Evolutionary conservation across 148 eudicot genomes (phyloP).

Genomic region (Rhododendron simsii): DNA sequence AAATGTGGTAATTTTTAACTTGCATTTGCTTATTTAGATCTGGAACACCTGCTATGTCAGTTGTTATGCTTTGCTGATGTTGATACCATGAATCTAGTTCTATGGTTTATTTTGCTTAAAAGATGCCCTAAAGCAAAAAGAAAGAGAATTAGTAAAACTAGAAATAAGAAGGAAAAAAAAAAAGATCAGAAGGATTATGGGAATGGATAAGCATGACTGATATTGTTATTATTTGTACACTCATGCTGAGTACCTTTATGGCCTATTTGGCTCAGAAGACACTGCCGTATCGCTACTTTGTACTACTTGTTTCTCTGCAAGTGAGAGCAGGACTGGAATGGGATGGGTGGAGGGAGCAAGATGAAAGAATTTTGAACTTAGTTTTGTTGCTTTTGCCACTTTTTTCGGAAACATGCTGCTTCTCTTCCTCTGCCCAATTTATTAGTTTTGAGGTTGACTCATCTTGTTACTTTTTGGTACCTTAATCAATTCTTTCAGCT

Average conservation of each 20-base stretch:
- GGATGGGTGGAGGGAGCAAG: conserved; percentile 4
- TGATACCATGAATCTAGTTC: not conserved
- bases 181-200: not conserved
- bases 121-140: not conserved
- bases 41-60: not conserved
- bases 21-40: not conserved
- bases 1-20: no score
- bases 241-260: not conserved
- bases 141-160: not conserved
- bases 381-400: not conserved
- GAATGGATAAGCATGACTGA: not conserved
- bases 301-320: not conserved
- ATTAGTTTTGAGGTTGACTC: not conserved
- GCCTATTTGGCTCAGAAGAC: not conserved
- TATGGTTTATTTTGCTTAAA: not conserved
- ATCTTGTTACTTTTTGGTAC: not conserved
- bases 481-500: not conserved
- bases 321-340: not conserved
- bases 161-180: not conserved
- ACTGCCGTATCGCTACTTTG: not conserved
- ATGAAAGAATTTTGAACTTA: not conserved
- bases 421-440: not conserved
- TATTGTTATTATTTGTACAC: not conserved
- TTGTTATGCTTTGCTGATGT: not conserved
- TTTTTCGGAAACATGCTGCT: not conserved